Conservation (phyloP, 768 basidiomycete species). For the Termitomyces sp. region DNA sequence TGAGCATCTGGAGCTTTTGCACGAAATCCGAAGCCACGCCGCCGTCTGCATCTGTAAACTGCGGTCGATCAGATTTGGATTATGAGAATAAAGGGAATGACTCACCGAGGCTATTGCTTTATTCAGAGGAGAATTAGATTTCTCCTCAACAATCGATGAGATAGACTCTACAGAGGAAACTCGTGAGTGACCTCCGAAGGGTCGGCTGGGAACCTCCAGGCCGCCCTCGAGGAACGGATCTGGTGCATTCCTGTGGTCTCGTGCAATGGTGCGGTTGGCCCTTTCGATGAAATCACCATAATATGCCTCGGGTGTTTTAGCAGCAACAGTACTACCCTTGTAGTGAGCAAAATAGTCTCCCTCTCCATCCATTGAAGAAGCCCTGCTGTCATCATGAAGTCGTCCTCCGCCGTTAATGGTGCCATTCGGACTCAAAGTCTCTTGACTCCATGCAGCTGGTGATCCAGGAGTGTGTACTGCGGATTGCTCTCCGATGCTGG, state of each 20-base stretch:
- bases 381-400: slow-evolving; percentile 34
- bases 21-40: slow-evolving; percentile 89
- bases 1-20: slow-evolving; percentile 71
- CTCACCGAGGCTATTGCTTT: slow-evolving; percentile 86
- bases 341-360: slow-evolving; percentile 42
- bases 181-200: slow-evolving; percentile 79
- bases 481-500: slow-evolving; percentile 44
- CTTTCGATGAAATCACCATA: slow-evolving; percentile 81
- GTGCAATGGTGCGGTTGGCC: slow-evolving; percentile 79
- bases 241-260: slow-evolving; percentile 68
- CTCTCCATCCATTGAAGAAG: slow-evolving; percentile 47
- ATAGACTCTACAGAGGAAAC: slow-evolving; percentile 88
- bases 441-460: slow-evolving; percentile 61
- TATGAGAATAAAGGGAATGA: slow-evolving; percentile 3
- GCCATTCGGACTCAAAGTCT: slow-evolving; percentile 43
- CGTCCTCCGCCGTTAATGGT: slow-evolving; percentile 20
- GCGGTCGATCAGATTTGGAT: slow-evolving; percentile 1
- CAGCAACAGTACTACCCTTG: slow-evolving; percentile 22
- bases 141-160: slow-evolving; percentile 87
- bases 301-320: slow-evolving; percentile 42
- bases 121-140: slow-evolving; percentile 85
- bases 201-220: slow-evolving; percentile 48
- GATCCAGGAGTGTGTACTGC: slow-evolving; percentile 39
- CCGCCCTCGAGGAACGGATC: slow-evolving; percentile 80
- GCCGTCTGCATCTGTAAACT: slow-evolving; percentile 94